Conservation (phyloP, 2,329 filamentous ascomycete genomes). For the Paecilomyces sp. region DNA sequence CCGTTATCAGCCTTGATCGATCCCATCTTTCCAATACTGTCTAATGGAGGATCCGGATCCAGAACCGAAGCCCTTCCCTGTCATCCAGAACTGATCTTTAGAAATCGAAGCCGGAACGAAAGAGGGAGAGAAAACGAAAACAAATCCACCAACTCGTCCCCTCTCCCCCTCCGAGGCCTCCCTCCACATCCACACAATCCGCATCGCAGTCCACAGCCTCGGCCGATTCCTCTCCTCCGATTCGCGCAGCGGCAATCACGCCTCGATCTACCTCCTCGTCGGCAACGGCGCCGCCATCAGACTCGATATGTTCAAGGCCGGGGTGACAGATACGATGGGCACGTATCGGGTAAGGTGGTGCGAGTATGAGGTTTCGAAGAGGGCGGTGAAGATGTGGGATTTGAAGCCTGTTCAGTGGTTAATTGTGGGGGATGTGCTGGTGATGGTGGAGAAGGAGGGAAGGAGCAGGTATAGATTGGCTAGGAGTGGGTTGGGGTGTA, state of each 20-base stretch:
- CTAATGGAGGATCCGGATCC: too few species aligned
- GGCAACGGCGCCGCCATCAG: constrained; percentile 1
- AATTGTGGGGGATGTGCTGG: not conserved
- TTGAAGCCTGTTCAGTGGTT: not conserved
- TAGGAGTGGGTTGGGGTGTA: not conserved
- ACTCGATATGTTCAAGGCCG: constrained; percentile 5
- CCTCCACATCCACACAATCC: not conserved
- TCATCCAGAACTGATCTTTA: too few species aligned
- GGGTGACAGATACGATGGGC: constrained; percentile 2
- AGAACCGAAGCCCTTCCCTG: too few species aligned
- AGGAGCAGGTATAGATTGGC: not conserved
- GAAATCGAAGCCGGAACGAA: too few species aligned
- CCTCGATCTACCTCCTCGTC: constrained; percentile 5
- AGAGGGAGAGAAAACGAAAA: too few species aligned
- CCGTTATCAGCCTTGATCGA: too few species aligned
- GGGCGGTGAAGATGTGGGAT: not conserved
- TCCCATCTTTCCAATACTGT: too few species aligned
- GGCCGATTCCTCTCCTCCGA: constrained; percentile 5
- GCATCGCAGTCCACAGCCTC: constrained; percentile 7
- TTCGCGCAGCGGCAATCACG: constrained; percentile 8
- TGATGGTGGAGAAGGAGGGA: not conserved
- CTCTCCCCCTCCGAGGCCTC: not conserved
- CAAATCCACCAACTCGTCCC: not conserved
- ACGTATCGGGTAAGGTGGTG: constrained; percentile 1
- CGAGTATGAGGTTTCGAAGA: constrained; percentile 1